phyloP scores from a whole-genome alignment of 495 filamentous ascomycete genomes.

The Hapsidospora chrysogenum region DNA sequence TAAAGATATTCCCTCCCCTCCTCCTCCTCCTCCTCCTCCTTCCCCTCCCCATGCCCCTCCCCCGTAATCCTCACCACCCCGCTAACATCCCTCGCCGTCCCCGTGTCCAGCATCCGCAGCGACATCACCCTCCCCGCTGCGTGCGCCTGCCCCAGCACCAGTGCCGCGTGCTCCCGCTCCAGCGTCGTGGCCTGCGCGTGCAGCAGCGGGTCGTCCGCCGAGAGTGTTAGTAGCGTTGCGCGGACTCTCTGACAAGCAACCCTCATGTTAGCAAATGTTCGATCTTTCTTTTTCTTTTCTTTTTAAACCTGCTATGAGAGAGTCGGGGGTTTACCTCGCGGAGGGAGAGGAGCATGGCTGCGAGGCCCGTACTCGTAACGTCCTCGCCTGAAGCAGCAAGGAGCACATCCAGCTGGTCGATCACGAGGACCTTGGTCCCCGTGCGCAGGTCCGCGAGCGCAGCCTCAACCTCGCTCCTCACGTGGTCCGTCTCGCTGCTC shows the following conservation, averaged over 20 bases:
- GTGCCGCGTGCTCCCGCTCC: conserved; percentile 50
- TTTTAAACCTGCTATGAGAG: too few species aligned
- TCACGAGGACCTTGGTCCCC: conserved; percentile 27
- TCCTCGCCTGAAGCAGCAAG: conserved; percentile 25
- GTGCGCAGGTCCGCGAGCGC: conserved; percentile 15
- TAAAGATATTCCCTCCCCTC: conserved; percentile 66
- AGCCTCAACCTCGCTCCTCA: conserved; percentile 12
- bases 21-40: conserved; percentile 39
- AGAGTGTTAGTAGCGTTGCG: conserved; percentile 46
- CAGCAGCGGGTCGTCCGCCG: conserved; percentile 55
- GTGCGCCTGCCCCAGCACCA: conserved; percentile 57
- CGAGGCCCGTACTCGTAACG: conserved; percentile 10
- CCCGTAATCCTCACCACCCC: conserved; percentile 67
- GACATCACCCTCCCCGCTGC: conserved; percentile 51
- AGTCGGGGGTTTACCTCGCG: conserved; percentile 43
- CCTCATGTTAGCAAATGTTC: too few species aligned
- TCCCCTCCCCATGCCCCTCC: conserved; percentile 56
- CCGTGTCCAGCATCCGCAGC: conserved; percentile 62
- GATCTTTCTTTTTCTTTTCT: too few species aligned
- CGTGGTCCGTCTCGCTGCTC: conserved; percentile 4
- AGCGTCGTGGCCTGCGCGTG: conserved; percentile 39
- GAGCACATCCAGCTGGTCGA: conserved; percentile 40
- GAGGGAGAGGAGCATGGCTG: conserved; percentile 29
- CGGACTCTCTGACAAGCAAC: too few species aligned
- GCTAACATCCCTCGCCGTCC: conserved; percentile 76